Conservation (phyloP, 306 rosid species). For the Spatholobus suberectus region DNA sequence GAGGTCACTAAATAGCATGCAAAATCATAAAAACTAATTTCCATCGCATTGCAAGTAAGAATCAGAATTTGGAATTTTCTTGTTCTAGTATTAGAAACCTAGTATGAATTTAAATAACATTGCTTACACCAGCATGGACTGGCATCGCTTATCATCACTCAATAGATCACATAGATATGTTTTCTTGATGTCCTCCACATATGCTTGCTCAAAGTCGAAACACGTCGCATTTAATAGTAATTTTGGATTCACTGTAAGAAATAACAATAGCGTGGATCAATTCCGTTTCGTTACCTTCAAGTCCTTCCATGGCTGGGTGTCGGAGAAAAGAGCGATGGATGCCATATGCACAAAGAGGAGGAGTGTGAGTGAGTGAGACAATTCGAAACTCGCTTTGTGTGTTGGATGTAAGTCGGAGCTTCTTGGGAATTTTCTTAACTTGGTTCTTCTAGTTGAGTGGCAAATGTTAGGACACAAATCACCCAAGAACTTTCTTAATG, state of each 20-base stretch:
- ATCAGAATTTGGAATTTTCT: background rate
- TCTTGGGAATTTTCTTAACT: background rate
- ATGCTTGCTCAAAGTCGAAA: conserved; percentile 49
- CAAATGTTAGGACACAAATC: no score
- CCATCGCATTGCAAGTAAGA: background rate
- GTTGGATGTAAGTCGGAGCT: background rate
- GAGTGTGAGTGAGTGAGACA: background rate
- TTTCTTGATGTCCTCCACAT: conserved; percentile 58
- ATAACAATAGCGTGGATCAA: no score
- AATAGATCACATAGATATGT: conserved; percentile 77
- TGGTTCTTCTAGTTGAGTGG: background rate
- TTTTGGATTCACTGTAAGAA: background rate
- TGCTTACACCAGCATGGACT: conserved; percentile 65
- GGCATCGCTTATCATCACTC: conserved; percentile 63
- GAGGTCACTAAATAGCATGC: conserved; percentile 52
- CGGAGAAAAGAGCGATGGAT: conserved; percentile 59
- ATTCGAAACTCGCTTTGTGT: background rate
- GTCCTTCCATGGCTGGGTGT: conserved; percentile 68
- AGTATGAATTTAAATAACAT: background rate
- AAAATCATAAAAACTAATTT: conserved; percentile 7
- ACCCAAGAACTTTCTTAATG: no score
- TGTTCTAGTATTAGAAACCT: background rate
- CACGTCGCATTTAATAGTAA: background rate
- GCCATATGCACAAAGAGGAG: conserved; percentile 46
- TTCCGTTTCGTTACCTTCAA: conserved; percentile 58